Conservation (phyloP, 192 early-diverging fungal genomes). For the Coemansia aciculifera region DNA sequence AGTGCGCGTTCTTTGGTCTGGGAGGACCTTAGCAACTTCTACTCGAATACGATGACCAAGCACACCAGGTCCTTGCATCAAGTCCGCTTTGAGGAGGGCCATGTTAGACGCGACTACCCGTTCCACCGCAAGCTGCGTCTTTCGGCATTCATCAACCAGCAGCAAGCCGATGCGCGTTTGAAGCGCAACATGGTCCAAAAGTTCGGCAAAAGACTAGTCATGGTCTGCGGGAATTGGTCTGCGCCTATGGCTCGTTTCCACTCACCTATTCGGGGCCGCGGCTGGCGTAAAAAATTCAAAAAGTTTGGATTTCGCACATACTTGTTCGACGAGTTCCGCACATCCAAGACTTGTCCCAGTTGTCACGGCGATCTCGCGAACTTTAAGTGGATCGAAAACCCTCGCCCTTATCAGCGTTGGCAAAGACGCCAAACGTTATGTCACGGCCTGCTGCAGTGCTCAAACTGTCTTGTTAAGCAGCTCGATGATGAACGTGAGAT, state of each 20-base stretch:
- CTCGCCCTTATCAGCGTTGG: neutral
- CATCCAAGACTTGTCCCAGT: conserved; percentile 12
- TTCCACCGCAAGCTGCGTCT: neutral
- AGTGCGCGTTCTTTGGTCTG: no score
- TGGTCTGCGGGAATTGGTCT: conserved; percentile 14
- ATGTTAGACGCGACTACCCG: no score
- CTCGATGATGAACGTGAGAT: no score
- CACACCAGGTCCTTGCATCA: no score
- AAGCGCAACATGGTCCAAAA: neutral
- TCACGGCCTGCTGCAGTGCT: neutral
- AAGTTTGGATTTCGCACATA: conserved; percentile 8
- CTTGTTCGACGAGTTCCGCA: conserved; percentile 15
- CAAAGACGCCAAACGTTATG: neutral
- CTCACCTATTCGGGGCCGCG: conserved; percentile 13
- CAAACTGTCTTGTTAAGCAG: neutral
- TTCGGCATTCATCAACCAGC: neutral
- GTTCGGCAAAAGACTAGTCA: neutral
- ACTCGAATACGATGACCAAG: no score
- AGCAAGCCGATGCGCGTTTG: neutral
- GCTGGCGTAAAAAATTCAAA: conserved; percentile 9
- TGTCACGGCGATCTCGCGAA: neutral
- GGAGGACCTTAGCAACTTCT: no score
- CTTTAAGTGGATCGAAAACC: conserved; percentile 5
- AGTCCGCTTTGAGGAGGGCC: no score
- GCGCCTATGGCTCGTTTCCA: conserved; percentile 3